phyloP scores from a whole-genome alignment of 2,329 filamentous ascomycete species.

The Colletotrichum sidae region DNA sequence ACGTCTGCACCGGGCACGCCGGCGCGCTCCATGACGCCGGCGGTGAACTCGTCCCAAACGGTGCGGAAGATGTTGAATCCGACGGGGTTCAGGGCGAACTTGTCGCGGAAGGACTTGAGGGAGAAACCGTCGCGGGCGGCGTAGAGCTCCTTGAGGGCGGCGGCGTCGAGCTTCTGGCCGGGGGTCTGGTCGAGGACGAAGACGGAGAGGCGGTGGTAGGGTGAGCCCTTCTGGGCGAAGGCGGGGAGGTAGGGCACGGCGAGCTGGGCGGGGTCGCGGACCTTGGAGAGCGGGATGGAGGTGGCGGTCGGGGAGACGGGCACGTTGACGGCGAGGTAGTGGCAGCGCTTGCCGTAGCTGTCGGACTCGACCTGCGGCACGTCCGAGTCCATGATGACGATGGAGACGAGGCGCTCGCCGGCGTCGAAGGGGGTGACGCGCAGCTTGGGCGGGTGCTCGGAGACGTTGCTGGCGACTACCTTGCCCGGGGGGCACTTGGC shows the following conservation, averaged over 20 bases:
- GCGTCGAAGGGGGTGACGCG: slow-evolving; percentile 87
- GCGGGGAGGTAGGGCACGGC: slow-evolving; percentile 86
- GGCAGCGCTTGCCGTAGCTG: slow-evolving; percentile 82
- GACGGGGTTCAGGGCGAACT: slow-evolving; percentile 76
- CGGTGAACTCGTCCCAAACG: slow-evolving; percentile 89
- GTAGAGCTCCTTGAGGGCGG: slow-evolving; percentile 66
- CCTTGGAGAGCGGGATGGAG: slow-evolving; percentile 72
- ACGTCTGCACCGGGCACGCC: slow-evolving; percentile 81
- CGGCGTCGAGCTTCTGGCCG: slow-evolving; percentile 68
- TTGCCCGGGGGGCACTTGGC: slow-evolving; percentile 80
- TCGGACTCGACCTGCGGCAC: slow-evolving; percentile 84
- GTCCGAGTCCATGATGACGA: slow-evolving; percentile 90
- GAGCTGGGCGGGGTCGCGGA: slow-evolving; percentile 72
- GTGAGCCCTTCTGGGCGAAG: slow-evolving; percentile 87
- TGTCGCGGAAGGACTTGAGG: slow-evolving; percentile 79
- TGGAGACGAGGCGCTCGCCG: slow-evolving; percentile 83
- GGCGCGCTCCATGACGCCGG: slow-evolving; percentile 86
- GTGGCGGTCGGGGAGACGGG: slow-evolving; percentile 64
- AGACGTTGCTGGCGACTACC: slow-evolving; percentile 79
- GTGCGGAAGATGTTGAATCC: slow-evolving; percentile 90
- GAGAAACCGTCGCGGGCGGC: slow-evolving; percentile 66
- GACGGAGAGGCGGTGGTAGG: slow-evolving; percentile 89
- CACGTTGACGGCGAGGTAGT: slow-evolving; percentile 82
- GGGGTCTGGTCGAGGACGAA: slow-evolving; percentile 85
- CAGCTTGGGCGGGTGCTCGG: slow-evolving; percentile 79